A percentile compares a stretch with the other conserved stretches of the same genome.
Evolutionary conservation across 306 rosid species (phyloP).

Genomic region (Spatholobus suberectus): DNA sequence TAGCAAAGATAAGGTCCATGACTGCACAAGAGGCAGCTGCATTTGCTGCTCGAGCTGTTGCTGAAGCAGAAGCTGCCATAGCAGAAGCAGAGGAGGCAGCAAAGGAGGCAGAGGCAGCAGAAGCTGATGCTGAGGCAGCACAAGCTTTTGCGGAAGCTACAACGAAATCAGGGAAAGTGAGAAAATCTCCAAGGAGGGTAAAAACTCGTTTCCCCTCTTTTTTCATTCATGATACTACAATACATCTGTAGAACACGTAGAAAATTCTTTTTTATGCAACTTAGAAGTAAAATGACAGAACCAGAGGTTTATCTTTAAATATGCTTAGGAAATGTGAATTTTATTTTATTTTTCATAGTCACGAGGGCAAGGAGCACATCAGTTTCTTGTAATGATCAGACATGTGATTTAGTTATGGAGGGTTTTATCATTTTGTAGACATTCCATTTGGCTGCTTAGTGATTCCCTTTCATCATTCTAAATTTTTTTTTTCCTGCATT

Average conservation of each 20-base stretch:
- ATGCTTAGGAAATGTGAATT: slow-evolving; percentile 10
- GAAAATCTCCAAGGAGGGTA: slow-evolving; percentile 77
- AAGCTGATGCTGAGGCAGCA: slow-evolving; percentile 91
- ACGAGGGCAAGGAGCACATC: background rate
- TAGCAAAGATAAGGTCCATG: slow-evolving; percentile 84
- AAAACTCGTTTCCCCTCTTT: slow-evolving; percentile 15
- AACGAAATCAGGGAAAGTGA: slow-evolving; percentile 66
- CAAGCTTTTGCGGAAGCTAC: slow-evolving; percentile 87
- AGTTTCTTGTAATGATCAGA: slow-evolving; percentile 28
- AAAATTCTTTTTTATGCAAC: slow-evolving; percentile 20
- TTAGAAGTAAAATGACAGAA: background rate
- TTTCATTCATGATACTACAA: background rate
- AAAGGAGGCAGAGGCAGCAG: slow-evolving; percentile 91
- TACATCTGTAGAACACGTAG: background rate
- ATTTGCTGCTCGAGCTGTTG: slow-evolving; percentile 89
- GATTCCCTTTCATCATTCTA: slow-evolving; percentile 8
- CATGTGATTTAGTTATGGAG: slow-evolving; percentile 22
- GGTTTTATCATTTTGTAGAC: slow-evolving; percentile 28
- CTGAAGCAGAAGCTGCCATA: slow-evolving; percentile 89
- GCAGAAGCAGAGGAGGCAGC: slow-evolving; percentile 94
- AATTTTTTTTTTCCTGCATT: background rate
- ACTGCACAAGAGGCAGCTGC: slow-evolving; percentile 77
- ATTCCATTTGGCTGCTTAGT: background rate
- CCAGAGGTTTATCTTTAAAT: background rate
- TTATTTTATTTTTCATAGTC: slow-evolving; percentile 17